Conservation (phyloP, 768 basidiomycete species). For the Strobilomyces dryophilus region DNA sequence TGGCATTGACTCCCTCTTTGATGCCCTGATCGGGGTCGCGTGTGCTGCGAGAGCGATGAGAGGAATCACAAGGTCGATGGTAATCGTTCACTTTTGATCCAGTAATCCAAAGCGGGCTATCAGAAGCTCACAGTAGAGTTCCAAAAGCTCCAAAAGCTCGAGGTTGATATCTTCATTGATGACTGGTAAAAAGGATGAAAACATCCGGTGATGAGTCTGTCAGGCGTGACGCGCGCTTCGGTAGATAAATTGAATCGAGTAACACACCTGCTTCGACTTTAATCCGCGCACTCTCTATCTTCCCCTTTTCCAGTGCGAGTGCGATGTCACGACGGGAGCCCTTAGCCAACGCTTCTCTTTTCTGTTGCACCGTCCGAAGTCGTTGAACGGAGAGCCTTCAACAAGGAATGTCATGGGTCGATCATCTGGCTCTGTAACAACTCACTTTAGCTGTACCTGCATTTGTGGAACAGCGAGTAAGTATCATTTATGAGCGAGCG, state of each 20-base stretch:
- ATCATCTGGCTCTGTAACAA: constrained; percentile 1
- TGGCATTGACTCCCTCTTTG: constrained; percentile 78
- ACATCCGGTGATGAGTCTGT: constrained; percentile 14
- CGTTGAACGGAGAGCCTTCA: constrained; percentile 79
- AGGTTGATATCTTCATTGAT: constrained; percentile 83
- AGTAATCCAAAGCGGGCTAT: constrained; percentile 89
- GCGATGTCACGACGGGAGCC: constrained; percentile 75
- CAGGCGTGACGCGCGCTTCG: neutral
- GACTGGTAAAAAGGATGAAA: constrained; percentile 37
- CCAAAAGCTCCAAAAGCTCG: constrained; percentile 87
- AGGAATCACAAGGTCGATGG: constrained; percentile 3
- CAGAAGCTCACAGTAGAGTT: constrained; percentile 92
- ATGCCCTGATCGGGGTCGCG: constrained; percentile 87
- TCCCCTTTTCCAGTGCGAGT: constrained; percentile 69
- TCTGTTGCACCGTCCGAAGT: constrained; percentile 82
- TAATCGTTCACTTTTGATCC: constrained; percentile 69
- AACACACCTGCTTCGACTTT: constrained; percentile 78
- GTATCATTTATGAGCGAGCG: neutral
- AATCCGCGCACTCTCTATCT: constrained; percentile 79
- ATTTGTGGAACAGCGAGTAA: constrained; percentile 16
- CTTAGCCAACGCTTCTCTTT: constrained; percentile 86
- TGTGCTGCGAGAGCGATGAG: constrained; percentile 39
- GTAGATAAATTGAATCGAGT: constrained; percentile 3
- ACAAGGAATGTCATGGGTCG: constrained; percentile 1
- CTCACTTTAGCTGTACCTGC: constrained; percentile 48